These are phyloP conservation scores for Gamsiella multidivaricata DNA, from an alignment of 192 early-diverging fungal species.

Conservation along the genomic window DNA sequence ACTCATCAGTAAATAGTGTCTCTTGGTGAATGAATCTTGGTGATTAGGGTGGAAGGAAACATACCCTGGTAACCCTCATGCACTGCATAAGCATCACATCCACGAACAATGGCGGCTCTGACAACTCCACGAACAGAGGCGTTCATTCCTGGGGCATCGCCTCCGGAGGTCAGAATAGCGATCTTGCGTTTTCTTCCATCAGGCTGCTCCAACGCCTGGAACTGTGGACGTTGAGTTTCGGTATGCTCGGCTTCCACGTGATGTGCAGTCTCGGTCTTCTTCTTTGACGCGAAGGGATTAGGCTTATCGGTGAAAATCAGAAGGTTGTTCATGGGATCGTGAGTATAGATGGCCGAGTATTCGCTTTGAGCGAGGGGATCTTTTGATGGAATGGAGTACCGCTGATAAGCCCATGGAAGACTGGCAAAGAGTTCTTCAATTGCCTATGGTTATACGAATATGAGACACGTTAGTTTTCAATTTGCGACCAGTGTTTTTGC, in stretches of 20 bases:
- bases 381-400: constrained; percentile 28
- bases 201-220: not conserved
- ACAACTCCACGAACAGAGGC: constrained; percentile 92
- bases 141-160: constrained; percentile 98
- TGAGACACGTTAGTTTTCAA: not conserved
- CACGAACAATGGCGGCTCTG: constrained; percentile 83
- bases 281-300: constrained; percentile 58
- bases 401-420: constrained; percentile 44
- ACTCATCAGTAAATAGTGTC: not conserved
- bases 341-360: constrained; percentile 59
- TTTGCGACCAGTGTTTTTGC: not conserved
- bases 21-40: too few species aligned
- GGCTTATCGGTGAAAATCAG: constrained; percentile 74
- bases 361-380: not conserved
- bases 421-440: constrained; percentile 32
- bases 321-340: constrained; percentile 87
- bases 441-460: constrained; percentile 7
- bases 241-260: constrained; percentile 4
- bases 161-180: constrained; percentile 94
- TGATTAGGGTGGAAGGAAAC: not conserved
- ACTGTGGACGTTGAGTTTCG: not conserved
- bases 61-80: constrained; percentile 95
- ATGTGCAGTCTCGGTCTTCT: constrained; percentile 12
- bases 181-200: constrained; percentile 73
- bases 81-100: constrained; percentile 88